Conservation (phyloP, 106 monocot genomes). For the Platanthera guangdongensis region DNA sequence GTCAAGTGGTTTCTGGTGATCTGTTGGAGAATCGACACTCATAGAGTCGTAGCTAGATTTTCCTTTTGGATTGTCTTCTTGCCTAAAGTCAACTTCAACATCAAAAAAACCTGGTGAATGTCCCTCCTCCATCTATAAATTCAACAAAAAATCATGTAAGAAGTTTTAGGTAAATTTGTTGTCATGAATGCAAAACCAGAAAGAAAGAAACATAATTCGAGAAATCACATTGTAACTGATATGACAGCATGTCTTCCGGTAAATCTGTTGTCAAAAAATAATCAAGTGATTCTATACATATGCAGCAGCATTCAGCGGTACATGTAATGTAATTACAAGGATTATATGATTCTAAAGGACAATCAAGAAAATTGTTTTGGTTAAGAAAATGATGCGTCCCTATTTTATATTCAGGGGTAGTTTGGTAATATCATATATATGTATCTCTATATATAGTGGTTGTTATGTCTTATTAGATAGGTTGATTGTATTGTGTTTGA, state of each 20-base stretch:
- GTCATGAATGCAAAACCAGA: not conserved
- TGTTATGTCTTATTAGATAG: no score
- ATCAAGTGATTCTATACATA: not conserved
- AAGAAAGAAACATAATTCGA: not conserved
- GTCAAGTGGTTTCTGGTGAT: slow-evolving; percentile 6
- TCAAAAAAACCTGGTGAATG: not conserved
- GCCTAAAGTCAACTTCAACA: slow-evolving; percentile 6
- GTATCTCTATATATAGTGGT: no score
- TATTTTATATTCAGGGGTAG: no score
- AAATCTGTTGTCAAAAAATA: slow-evolving; percentile 2
- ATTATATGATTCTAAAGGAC: not conserved
- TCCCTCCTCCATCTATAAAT: slow-evolving; percentile 16
- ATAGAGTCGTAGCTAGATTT: slow-evolving; percentile 14
- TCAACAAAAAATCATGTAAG: slow-evolving; percentile 2
- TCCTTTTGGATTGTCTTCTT: slow-evolving; percentile 14
- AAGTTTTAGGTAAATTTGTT: not conserved
- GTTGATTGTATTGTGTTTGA: no score
- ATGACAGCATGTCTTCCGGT: not conserved
- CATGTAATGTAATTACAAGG: not conserved
- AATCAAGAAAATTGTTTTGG: not conserved
- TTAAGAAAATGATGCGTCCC: no score
- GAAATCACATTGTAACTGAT: not conserved
- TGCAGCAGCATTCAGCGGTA: not conserved
- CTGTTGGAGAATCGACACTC: slow-evolving; percentile 14
- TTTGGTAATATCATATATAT: no score